These are phyloP conservation scores for Gaultheria prostrata DNA, from an alignment of 148 eudicot species.

Conservation along the genomic window DNA sequence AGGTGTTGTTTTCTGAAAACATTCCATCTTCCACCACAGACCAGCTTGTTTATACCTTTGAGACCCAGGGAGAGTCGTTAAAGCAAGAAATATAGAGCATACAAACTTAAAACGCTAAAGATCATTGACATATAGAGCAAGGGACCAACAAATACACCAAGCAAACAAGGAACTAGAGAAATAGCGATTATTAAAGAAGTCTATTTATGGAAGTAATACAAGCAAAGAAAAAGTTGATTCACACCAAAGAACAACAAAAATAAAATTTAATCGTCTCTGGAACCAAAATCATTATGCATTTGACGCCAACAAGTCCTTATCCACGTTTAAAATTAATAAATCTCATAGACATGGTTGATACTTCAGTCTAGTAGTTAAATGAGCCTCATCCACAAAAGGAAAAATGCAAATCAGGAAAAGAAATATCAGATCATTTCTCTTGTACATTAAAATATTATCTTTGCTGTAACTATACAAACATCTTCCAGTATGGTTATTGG, in stretches of 20 bases:
- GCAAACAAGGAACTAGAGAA: neutral
- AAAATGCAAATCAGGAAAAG: neutral
- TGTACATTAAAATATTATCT: no score
- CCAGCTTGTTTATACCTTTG: no score
- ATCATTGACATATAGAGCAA: neutral
- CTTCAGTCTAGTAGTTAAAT: neutral
- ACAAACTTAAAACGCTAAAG: neutral
- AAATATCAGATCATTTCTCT: neutral
- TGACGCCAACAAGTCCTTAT: neutral
- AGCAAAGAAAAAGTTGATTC: neutral
- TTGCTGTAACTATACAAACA: neutral
- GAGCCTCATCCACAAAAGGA: neutral
- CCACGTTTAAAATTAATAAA: neutral
- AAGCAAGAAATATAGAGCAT: neutral
- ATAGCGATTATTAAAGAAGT: neutral
- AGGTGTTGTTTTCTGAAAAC: no score
- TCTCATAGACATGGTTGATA: neutral
- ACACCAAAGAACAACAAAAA: neutral
- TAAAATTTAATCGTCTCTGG: neutral
- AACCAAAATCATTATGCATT: neutral
- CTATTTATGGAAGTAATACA: neutral
- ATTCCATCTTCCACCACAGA: constrained; percentile 80
- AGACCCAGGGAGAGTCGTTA: neutral
- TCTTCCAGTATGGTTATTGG: neutral
- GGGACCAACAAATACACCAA: neutral